Evolutionary conservation across 176 grass and related monocot species (phyloP), one percentile per base, ranked within the genome.

Genomic region (Phoenix roebelenii): DNA sequence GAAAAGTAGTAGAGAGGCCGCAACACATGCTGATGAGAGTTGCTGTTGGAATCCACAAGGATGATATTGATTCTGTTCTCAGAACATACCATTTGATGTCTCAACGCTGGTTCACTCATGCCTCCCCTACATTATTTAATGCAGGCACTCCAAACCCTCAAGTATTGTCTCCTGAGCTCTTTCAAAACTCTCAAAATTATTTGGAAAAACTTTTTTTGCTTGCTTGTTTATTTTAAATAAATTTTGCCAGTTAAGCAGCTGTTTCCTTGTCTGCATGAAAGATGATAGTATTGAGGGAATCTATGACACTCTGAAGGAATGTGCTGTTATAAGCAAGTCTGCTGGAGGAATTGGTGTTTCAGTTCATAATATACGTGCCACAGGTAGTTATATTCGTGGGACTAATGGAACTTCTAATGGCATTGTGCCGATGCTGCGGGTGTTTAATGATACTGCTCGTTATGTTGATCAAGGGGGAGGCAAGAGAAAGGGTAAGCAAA

Each of bases 21-120:
- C 92, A 97, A 1, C 92, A 97, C 84, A 97, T 97, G 92, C 18
- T 97, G 9, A 97, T 97, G 92, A 85, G 92, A 64, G 92, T 97
- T 52, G 86, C 92, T 30, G 81, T 97, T 58, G 92, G 92, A 28
- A 97, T 97, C 49, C 92, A 97, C 59, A 97, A 97, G 74, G 81
- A 91, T 60, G 84, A 97, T 72, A 83, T 91, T 53, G 87, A 85
- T 0, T 80, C 87, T 68, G 87, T 74, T 17, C 85, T 91, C 69
- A 85, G 16, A 67, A 91, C 87, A 0, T 97, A 97, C 72, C 92
- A 97, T 59, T 64, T 91, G 18, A 91, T 97, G 87, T 97, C 92
- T 25, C 87, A 91, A 58, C 87, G 92, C 20, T 97, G 92, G 92
- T 97, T 97, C 59, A 97, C 92, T 26, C 92, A 97, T 73, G 92